Base-by-base conservation (phyloP, 805 yeast species). In the Candida silvatica region DNA sequence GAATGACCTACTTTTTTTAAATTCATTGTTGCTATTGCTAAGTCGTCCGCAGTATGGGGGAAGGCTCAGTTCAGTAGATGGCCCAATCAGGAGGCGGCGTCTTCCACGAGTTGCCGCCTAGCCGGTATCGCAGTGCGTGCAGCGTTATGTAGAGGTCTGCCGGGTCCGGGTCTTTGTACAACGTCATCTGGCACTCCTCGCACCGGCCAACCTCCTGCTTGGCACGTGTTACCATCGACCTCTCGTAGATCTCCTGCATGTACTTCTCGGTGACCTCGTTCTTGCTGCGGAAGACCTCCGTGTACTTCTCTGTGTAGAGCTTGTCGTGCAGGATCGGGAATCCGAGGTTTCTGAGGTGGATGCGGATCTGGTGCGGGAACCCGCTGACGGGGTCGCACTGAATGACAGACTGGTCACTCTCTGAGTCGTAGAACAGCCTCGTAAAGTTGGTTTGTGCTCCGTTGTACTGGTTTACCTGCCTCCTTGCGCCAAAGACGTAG, bases 301-400 rank as follows among this genome's bases (percentile, higher is more conserved):
- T 31, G 27, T 38, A 37, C 27, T 40, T 37, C 3, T 45, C 41
- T 3, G 37, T 32, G 34, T 58, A 59, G 16, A 58, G 28, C 9
- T 57, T 52, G 34, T 59, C 64, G 29, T 55, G 51, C 2, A 43
- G 41, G 4, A 59, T 55, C 2, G 64, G 62, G 34, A 39, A 45
- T 1, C 67, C 67, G 34, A 70, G 36, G 40, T 69, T 67, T 14
- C 74, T 49, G 12, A 72, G 47, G 47, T 73, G 79, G 6, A 72
- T 69, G 11, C 79, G 52, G 16, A 73, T 69, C 45, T 73, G 79
- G 52, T 73, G 79, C 54, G 65, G 67, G 33, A 65, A 61, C 0
- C 79, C 79, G 1, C 72, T 62, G 3, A 60, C 35, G 1, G 77
- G 74, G 20, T 46, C 44, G 40, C 77, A 71, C 34, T 44, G 27